phyloP scores from a whole-genome alignment of 2,329 filamentous ascomycete genomes.

The Acephala macrosclerotiorum region DNA sequence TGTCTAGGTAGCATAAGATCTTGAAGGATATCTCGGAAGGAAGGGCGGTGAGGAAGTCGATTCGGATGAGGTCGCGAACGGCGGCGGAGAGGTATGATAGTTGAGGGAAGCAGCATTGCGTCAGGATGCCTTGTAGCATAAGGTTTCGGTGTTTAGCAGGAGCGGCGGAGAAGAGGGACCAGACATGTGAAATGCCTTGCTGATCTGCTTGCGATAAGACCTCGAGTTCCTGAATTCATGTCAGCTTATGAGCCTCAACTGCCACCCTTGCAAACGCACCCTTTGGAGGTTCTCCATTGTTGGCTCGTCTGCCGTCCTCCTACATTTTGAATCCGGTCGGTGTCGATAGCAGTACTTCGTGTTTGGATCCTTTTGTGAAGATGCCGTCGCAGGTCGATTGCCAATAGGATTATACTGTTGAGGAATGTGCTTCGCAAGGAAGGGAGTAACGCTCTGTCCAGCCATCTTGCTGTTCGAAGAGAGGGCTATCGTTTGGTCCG shows the following conservation, averaged over 20 bases:
- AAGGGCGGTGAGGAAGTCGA: slow-evolving; percentile 91
- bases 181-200: slow-evolving; percentile 95
- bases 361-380: slow-evolving; percentile 64
- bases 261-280: slow-evolving; percentile 57
- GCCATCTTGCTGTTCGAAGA: slow-evolving; percentile 41
- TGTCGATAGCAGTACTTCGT: slow-evolving; percentile 97
- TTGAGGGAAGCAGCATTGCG: slow-evolving; percentile 97
- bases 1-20: slow-evolving; percentile 92
- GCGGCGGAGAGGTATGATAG: slow-evolving; percentile 91
- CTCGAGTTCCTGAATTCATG: slow-evolving; percentile 72
- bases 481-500: slow-evolving; percentile 37
- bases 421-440: slow-evolving; percentile 90
- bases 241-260: slow-evolving; percentile 20
- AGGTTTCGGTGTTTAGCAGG: slow-evolving; percentile 92
- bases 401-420: slow-evolving; percentile 84
- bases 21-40: slow-evolving; percentile 92
- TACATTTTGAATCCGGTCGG: slow-evolving; percentile 90
- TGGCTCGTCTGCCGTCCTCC: slow-evolving; percentile 89
- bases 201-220: slow-evolving; percentile 84
- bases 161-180: slow-evolving; percentile 96
- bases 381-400: slow-evolving; percentile 49
- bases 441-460: slow-evolving; percentile 60
- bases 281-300: slow-evolving; percentile 96
- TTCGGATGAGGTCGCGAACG: slow-evolving; percentile 93
- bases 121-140: slow-evolving; percentile 95